A percentile compares a stretch with the other conserved stretches of the same genome.
phyloP scores from a whole-genome alignment of 306 rosid species.

The Hippophae rhamnoides region DNA sequence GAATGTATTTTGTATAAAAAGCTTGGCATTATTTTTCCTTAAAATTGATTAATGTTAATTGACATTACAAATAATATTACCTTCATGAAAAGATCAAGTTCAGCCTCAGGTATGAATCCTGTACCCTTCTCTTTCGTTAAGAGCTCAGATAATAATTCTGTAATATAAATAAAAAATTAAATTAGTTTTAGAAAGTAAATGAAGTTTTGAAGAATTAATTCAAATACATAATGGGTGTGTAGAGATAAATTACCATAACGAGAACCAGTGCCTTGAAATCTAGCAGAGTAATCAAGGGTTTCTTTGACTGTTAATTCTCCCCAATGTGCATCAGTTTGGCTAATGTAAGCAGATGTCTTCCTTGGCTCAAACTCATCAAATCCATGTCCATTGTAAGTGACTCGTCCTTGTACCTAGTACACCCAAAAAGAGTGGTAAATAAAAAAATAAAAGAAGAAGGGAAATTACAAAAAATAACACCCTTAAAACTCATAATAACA shows the following conservation, averaged over 20 bases:
- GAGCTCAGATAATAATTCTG: neutral
- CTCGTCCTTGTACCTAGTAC: neutral
- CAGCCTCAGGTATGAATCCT: neutral
- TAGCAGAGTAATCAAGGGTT: neutral
- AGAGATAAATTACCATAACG: neutral
- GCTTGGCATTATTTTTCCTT: neutral
- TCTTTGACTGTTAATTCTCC: neutral
- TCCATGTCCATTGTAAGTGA: neutral
- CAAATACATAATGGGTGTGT: neutral
- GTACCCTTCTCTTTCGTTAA: neutral
- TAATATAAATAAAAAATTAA: neutral
- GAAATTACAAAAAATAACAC: neutral
- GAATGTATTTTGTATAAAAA: neutral
- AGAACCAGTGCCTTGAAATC: neutral
- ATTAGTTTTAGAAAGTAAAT: neutral
- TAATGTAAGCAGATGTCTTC: constrained; percentile 1
- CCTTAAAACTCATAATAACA: too few relatives aligned
- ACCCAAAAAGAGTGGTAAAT: neutral
- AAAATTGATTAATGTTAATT: neutral
- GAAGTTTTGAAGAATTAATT: neutral
- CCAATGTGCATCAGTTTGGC: neutral
- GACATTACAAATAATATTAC: neutral
- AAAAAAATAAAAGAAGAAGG: neutral
- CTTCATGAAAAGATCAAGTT: constrained; percentile 1
- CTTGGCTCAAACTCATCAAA: neutral